phyloP scores from a whole-genome alignment of 768 basidiomycete genomes.

The Ramaria sp. region DNA sequence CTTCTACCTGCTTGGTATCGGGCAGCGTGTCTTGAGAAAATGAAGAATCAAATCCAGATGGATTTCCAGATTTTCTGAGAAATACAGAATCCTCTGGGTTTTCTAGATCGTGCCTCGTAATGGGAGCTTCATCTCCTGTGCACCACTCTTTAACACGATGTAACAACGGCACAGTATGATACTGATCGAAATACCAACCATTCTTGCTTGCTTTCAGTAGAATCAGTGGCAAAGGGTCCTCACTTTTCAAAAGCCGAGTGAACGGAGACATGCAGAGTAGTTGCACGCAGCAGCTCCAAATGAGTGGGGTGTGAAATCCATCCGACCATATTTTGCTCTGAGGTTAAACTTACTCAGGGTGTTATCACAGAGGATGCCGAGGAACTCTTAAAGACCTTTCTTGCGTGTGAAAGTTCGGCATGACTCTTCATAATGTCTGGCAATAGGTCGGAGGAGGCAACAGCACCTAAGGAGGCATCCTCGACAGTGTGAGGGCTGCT shows the following conservation, averaged over 20 bases:
- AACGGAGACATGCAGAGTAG: not conserved
- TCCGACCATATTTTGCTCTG: not conserved
- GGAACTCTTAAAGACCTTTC: not conserved
- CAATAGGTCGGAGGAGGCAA: conserved; percentile 5
- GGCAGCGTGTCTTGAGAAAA: not conserved
- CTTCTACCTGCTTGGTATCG: not conserved
- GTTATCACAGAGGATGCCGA: not conserved
- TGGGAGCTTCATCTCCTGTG: not conserved
- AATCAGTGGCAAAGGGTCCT: not conserved
- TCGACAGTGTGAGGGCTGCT: not conserved
- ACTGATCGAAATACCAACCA: not conserved
- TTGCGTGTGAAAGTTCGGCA: not conserved
- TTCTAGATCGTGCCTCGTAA: not conserved
- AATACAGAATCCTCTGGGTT: not conserved
- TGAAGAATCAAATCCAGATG: not conserved
- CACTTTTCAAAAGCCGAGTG: not conserved
- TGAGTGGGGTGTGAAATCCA: not conserved
- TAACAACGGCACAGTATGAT: not conserved
- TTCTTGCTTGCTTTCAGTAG: not conserved
- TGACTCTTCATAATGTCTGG: not conserved
- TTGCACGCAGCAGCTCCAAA: not conserved
- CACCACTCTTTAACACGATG: not conserved
- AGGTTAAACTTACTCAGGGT: not conserved
- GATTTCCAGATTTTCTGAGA: not conserved
- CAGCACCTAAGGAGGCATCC: not conserved